A percentile compares a stretch with the other conserved stretches of the same genome.
These are phyloP conservation scores for Ogataea glucozyma DNA, from an alignment of 805 yeast species.

Conservation along the genomic window DNA sequence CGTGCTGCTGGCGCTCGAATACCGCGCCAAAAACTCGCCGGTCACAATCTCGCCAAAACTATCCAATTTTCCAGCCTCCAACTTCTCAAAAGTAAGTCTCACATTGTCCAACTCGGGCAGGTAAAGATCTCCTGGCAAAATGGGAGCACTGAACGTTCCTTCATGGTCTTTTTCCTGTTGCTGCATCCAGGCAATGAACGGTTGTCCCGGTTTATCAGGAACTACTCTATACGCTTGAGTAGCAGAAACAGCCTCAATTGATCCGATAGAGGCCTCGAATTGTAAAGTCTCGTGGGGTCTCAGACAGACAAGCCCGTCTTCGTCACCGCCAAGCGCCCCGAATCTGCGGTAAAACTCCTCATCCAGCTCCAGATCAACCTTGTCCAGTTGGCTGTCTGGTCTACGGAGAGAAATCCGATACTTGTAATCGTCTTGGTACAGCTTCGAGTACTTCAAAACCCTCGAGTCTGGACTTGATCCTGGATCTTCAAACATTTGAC, in stretches of 20 bases:
- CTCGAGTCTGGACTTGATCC: constrained; percentile 36
- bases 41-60: constrained; percentile 37
- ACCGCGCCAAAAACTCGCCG: constrained; percentile 16
- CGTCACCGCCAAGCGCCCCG: constrained; percentile 15
- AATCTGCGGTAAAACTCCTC: constrained; percentile 35
- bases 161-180: constrained; percentile 1
- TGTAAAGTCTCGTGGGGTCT: constrained; percentile 12
- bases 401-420: constrained; percentile 42
- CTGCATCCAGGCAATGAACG: constrained; percentile 4
- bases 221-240: constrained; percentile 14
- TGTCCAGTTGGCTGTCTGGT: constrained; percentile 39
- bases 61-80: constrained; percentile 44
- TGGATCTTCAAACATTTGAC: constrained; percentile 9
- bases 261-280: constrained; percentile 21
- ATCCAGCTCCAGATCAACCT: constrained; percentile 35
- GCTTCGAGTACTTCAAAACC: constrained; percentile 37
- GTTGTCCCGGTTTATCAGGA: constrained; percentile 6
- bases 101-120: constrained; percentile 43
- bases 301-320: not conserved
- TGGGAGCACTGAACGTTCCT: constrained; percentile 1
- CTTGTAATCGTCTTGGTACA: constrained; percentile 47
- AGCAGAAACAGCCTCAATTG: constrained; percentile 9
- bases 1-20: not conserved
- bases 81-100: constrained; percentile 47
- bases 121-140: constrained; percentile 38